Evolutionary conservation across 176 grass and related monocot genomes (phyloP).

Genomic region (Elymus sibiricus): DNA sequence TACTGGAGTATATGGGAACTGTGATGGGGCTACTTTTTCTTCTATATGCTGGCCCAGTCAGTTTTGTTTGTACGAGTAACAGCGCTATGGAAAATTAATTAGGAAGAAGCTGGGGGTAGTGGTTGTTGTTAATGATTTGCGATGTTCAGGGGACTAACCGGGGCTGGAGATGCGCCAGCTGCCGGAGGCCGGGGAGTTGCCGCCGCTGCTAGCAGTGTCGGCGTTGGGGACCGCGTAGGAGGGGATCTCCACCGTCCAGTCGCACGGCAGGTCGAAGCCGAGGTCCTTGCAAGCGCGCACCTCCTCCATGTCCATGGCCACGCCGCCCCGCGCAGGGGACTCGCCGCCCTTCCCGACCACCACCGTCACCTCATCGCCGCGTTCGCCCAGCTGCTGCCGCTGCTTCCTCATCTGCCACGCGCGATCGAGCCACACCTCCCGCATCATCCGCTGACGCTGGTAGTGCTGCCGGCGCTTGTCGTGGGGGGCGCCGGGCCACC

Average conservation of each 20-base stretch:
- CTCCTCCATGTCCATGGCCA: constrained; percentile 75
- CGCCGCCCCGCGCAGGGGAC: neutral
- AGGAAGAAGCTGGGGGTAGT: neutral
- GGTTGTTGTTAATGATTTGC: neutral
- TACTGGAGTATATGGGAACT: too few species aligned
- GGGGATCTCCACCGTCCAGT: constrained; percentile 62
- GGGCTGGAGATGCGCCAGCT: constrained; percentile 66
- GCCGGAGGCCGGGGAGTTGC: constrained; percentile 54
- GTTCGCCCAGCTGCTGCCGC: neutral
- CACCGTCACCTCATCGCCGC: neutral
- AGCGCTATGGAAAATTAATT: neutral
- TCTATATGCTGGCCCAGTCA: neutral
- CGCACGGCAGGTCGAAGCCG: constrained; percentile 49
- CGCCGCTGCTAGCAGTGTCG: constrained; percentile 54
- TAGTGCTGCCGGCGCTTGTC: neutral
- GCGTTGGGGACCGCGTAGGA: constrained; percentile 35
- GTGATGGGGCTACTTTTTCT: neutral
- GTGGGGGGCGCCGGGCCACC: constrained; percentile 15
- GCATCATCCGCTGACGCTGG: constrained; percentile 26
- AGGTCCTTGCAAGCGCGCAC: constrained; percentile 65
- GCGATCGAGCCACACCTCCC: constrained; percentile 60
- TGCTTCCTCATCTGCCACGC: constrained; percentile 54
- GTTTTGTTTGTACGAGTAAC: neutral
- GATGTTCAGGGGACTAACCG: constrained; percentile 14
- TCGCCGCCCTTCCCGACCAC: neutral